Conservation (phyloP, 192 early-diverging fungal species). For the Irineochytrium annulatum region DNA sequence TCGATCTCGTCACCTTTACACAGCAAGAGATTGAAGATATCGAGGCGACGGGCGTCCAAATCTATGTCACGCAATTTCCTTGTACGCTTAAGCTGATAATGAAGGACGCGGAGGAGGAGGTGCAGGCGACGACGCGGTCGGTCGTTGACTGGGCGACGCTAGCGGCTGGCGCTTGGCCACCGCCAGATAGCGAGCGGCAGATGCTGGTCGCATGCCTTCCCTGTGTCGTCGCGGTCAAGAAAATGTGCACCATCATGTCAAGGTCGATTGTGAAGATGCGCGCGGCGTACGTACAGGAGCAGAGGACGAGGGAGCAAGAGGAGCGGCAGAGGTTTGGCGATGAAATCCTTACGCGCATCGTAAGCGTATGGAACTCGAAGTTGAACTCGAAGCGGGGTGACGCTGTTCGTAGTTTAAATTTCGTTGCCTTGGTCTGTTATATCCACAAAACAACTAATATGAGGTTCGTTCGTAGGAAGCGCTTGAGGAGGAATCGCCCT, state of each 20-base stretch:
- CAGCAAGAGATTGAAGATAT: constrained; percentile 30
- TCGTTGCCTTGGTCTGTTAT: no score
- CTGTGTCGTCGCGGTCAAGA: constrained; percentile 47
- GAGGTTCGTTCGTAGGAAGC: no score
- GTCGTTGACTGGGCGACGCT: constrained; percentile 39
- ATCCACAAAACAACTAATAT: no score
- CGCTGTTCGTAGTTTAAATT: no score
- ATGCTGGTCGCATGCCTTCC: constrained; percentile 47
- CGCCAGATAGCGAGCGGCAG: constrained; percentile 31
- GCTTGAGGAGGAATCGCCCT: no score
- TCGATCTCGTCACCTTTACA: constrained; percentile 23
- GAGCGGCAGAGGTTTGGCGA: constrained; percentile 37
- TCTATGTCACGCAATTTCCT: constrained; percentile 24
- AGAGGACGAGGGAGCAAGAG: constrained; percentile 34
- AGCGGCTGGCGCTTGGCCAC: constrained; percentile 41
- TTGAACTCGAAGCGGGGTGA: not conserved
- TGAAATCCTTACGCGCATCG: constrained; percentile 44
- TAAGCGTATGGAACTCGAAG: constrained; percentile 43
- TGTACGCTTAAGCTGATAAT: constrained; percentile 25
- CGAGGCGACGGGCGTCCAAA: constrained; percentile 15
- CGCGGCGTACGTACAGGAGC: constrained; percentile 27
- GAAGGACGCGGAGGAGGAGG: constrained; percentile 24
- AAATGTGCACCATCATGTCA: constrained; percentile 39
- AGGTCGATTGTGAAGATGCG: constrained; percentile 30
- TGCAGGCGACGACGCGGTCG: constrained; percentile 23